Conservation (phyloP, 495 filamentous ascomycete species). For the Neurospora sp. region DNA sequence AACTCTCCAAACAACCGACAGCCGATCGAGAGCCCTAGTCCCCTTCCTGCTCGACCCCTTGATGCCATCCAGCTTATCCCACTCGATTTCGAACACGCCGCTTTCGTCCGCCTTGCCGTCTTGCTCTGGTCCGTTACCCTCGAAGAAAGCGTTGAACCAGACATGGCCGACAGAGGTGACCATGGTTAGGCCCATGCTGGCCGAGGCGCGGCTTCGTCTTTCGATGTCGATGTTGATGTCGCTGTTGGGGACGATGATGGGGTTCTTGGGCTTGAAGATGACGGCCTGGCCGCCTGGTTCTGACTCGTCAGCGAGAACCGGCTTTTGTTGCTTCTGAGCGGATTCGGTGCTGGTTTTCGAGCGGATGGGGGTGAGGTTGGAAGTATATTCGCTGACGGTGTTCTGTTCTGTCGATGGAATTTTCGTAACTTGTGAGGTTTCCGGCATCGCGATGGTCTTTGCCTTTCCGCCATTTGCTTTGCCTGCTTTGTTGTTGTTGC, state of each 20-base stretch:
- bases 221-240: constrained; percentile 90
- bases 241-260: constrained; percentile 60
- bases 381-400: neutral
- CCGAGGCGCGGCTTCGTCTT: constrained; percentile 57
- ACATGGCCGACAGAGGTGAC: constrained; percentile 89
- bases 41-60: constrained; percentile 78
- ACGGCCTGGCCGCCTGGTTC: constrained; percentile 52
- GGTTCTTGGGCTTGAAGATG: constrained; percentile 57
- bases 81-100: constrained; percentile 49
- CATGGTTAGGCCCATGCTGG: constrained; percentile 70
- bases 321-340: constrained; percentile 2
- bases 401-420: neutral
- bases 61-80: constrained; percentile 52
- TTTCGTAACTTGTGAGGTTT: neutral
- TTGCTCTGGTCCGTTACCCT: constrained; percentile 62
- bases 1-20: constrained; percentile 76
- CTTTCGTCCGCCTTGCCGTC: constrained; percentile 35
- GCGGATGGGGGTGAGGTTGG: constrained; percentile 4
- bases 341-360: constrained; percentile 9
- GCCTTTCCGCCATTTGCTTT: constrained; percentile 5
- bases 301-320: constrained; percentile 13
- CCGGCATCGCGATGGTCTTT: constrained; percentile 20
- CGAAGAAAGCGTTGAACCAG: constrained; percentile 95
- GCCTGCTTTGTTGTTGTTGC: constrained; percentile 2
- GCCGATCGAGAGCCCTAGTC: constrained; percentile 63